phyloP scores from a whole-genome alignment of 2,329 filamentous ascomycete genomes.

The Ascochyta pisi region DNA sequence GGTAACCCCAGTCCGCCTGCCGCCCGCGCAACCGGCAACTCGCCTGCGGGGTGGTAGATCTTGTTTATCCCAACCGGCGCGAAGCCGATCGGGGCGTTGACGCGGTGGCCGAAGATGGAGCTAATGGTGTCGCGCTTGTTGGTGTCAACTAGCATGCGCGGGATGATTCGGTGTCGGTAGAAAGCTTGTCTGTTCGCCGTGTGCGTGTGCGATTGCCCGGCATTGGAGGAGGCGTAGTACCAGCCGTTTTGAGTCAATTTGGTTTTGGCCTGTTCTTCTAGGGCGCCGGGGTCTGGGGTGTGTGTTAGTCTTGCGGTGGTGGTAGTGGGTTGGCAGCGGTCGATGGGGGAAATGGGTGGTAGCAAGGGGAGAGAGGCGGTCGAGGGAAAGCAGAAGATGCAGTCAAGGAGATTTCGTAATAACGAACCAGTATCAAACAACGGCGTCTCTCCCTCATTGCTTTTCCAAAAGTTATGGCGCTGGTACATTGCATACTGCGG shows the following conservation, averaged over 20 bases:
- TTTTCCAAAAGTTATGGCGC: conserved; percentile 62
- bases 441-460: conserved; percentile 58
- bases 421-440: conserved; percentile 60
- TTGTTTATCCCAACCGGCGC: conserved; percentile 71
- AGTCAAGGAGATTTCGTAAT: too few relatives aligned
- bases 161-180: conserved; percentile 68
- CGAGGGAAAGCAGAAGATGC: too few relatives aligned
- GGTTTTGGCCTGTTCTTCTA: conserved; percentile 65
- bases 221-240: conserved; percentile 66
- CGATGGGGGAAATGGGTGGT: too few relatives aligned
- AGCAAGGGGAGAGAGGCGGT: too few relatives aligned
- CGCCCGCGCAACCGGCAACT: conserved; percentile 66
- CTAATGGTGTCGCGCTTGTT: conserved; percentile 64
- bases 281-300: conserved; percentile 60
- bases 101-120: conserved; percentile 66
- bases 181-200: conserved; percentile 68
- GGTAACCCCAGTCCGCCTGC: conserved; percentile 66
- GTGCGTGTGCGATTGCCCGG: conserved; percentile 61
- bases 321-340: neutral
- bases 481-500: conserved; percentile 64
- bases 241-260: conserved; percentile 65
- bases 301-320: neutral
- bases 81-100: conserved; percentile 68
- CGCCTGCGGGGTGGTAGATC: conserved; percentile 66
- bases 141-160: conserved; percentile 66